Evolutionary conservation across 75 land plant species (phyloP).

Genomic region (Larix kaempferi): DNA sequence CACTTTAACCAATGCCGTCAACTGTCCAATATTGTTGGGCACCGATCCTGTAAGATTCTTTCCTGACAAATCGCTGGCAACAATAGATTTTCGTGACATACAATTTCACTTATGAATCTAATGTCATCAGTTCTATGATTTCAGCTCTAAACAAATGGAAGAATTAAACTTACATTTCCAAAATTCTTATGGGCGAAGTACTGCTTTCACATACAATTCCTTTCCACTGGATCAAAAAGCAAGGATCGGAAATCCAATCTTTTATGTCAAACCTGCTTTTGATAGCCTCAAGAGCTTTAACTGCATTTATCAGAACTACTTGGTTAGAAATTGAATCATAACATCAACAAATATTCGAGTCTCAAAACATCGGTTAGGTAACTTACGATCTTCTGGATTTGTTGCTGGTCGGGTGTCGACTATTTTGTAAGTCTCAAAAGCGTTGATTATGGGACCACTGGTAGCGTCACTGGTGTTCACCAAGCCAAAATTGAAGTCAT

Average conservation of each 20-base stretch:
- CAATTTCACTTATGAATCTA: neutral
- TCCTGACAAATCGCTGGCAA: neutral
- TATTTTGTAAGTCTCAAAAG: neutral
- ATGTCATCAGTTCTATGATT: neutral
- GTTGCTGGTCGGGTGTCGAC: neutral
- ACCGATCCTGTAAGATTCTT: neutral
- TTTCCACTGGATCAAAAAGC: neutral
- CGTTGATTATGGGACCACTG: neutral
- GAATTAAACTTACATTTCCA: neutral
- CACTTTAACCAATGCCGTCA: neutral
- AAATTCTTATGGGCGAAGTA: neutral
- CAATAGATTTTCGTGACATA: neutral
- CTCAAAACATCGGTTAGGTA: too few species aligned
- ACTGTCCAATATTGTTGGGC: neutral
- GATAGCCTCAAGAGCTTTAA: neutral
- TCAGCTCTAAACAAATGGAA: neutral
- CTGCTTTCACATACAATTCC: neutral
- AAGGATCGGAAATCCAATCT: constrained; percentile 2
- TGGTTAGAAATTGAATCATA: too few species aligned
- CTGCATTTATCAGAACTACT: neutral
- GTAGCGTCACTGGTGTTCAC: too few species aligned
- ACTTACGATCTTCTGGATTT: neutral
- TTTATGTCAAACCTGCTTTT: neutral
- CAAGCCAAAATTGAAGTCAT: too few species aligned
- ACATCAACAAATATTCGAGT: too few species aligned